Conservation (phyloP, 192 early-diverging fungal species). For the Backusella mclennaniae region DNA sequence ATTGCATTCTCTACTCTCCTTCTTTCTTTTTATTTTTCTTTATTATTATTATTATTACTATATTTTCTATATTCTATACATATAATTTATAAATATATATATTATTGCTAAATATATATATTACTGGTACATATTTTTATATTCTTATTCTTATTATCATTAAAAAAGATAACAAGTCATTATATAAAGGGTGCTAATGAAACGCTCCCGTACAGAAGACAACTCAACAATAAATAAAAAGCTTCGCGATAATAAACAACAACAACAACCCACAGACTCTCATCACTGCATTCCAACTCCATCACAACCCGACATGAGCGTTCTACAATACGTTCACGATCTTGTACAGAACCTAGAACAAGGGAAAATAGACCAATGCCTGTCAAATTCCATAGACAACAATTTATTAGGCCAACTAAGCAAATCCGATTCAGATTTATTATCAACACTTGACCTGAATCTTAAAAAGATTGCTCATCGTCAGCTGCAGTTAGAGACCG, state of each 20-base stretch:
- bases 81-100: constrained; percentile 1
- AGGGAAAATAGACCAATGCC: constrained; percentile 5
- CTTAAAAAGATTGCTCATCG: constrained; percentile 28
- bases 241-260: constrained; percentile 10
- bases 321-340: constrained; percentile 5
- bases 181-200: constrained; percentile 5
- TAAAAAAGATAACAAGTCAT: background rate
- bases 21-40: background rate
- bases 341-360: constrained; percentile 15
- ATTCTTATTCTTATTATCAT: background rate
- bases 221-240: constrained; percentile 14
- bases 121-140: background rate
- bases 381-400: constrained; percentile 1
- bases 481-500: constrained; percentile 30
- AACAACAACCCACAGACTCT: background rate
- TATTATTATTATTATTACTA: background rate
- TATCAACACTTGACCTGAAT: constrained; percentile 11
- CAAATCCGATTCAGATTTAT: constrained; percentile 3
- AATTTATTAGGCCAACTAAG: constrained; percentile 22
- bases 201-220: constrained; percentile 10
- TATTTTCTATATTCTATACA: background rate
- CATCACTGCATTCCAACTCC: background rate
- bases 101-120: background rate
- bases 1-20: background rate
- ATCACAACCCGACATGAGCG: constrained; percentile 1